Percentiles rank a stretch among this genome's conserved stretches.
phyloP scores from a whole-genome alignment of 331 rosid genomes.

The Rhamnella rubrinervis region DNA sequence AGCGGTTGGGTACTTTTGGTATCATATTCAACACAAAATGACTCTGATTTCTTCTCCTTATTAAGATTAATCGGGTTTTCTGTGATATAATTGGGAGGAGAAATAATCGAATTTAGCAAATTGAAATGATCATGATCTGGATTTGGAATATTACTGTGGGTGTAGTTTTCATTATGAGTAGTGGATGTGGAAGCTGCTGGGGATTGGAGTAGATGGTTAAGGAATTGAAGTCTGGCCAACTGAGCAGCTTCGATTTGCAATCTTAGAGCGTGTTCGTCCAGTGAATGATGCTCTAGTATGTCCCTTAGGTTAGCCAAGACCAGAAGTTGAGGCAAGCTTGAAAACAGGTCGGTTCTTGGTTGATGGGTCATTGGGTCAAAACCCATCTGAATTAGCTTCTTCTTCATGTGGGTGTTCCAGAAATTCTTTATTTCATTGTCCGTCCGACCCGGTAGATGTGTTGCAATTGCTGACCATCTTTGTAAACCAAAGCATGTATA shows the following conservation, averaged over 20 bases:
- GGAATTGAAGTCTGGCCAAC: conserved; percentile 56
- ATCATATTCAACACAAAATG: conserved; percentile 13
- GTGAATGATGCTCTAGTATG: conserved; percentile 41
- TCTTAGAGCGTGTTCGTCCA: conserved; percentile 47
- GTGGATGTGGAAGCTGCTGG: conserved; percentile 21
- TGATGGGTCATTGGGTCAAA: conserved; percentile 91
- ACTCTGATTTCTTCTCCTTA: too few species aligned
- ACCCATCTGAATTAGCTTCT: conserved; percentile 86
- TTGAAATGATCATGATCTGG: conserved; percentile 33
- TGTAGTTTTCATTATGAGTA: conserved; percentile 14
- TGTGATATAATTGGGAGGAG: conserved; percentile 7
- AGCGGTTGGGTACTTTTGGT: conserved; percentile 53
- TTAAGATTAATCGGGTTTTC: too few species aligned
- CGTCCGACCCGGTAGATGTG: conserved; percentile 74
- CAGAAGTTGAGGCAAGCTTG: conserved; percentile 56
- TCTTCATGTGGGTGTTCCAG: conserved; percentile 89
- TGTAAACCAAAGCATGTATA: background rate
- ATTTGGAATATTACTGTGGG: conserved; percentile 29
- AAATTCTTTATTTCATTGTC: conserved; percentile 84
- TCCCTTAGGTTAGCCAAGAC: conserved; percentile 68
- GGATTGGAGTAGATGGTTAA: conserved; percentile 50
- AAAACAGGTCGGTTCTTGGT: conserved; percentile 74
- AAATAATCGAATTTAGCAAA: conserved; percentile 32
- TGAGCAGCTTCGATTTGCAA: conserved; percentile 51
- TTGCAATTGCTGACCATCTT: conserved; percentile 88